Base-by-base conservation (phyloP, 2,329 filamentous ascomycete species). In the Hypomyces rosellus region DNA sequence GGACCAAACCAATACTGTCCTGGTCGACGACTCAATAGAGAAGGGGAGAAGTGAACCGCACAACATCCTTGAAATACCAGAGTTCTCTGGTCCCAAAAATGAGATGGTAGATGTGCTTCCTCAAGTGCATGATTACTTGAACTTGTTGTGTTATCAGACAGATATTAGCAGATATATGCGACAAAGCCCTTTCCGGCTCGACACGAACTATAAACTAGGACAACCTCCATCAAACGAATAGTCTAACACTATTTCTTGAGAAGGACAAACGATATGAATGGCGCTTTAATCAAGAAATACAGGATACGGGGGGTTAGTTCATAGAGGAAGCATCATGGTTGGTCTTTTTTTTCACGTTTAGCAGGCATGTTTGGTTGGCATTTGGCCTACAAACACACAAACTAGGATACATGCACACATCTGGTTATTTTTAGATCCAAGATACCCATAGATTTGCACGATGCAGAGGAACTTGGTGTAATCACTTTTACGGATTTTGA, bases 21-120 rank as follows among this genome's bases (percentile, higher is more conserved):
- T 99, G 22, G 82, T 97, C 37, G 93, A 99, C 59, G 93, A 97
- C 69, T 88, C 85, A 30, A 60, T 69, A 1, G 77, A 91, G 61
- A 99, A 97, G 73, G 91, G 85, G 1, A 76, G 81, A 22, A 85
- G 79, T 49, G 89, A 99, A 66, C 93, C 93, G 1, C 80, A 81
- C 69, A 97, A 97, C 60, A 76, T 93, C 18, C 69, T 97, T 9
- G 74, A 84, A 56, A 77, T 97, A 18, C 88, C 90, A 1, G 89
- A 95, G 67, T 96, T 93, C 62, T 65, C 67, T 2, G 80, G 76
- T 12, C 52, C 74, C 34, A 40, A 52, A 2, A 53, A 61, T 6
- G 77, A 80, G 60, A 41, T 56, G 1, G 62, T 63, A 2, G 57
- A 69, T 39, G 71, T 84, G 8, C 62, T 85, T 46, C 76, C 77